phyloP scores from a whole-genome alignment of 352 stramenopile genomes.

The Globisporangium barbulae region DNA sequence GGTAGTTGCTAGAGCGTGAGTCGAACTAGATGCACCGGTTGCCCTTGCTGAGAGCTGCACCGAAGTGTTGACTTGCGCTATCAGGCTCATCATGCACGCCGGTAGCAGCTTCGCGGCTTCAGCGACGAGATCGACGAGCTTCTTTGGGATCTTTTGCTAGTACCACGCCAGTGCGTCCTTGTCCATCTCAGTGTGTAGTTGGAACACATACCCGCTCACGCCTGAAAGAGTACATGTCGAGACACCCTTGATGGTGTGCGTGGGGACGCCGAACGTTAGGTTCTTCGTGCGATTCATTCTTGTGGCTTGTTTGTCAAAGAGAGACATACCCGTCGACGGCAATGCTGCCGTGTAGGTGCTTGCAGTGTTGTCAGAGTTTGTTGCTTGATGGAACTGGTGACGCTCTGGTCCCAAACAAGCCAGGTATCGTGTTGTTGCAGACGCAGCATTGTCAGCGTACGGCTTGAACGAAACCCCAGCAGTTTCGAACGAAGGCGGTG shows the following conservation, averaged over 20 bases:
- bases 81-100: background rate
- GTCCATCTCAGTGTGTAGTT: background rate
- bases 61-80: background rate
- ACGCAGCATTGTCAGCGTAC: too few relatives aligned
- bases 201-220: background rate
- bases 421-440: too few relatives aligned
- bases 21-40: slow-evolving; percentile 1
- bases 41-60: background rate
- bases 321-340: background rate
- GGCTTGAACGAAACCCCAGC: too few relatives aligned
- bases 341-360: too few relatives aligned
- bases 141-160: background rate
- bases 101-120: background rate
- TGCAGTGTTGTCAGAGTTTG: too few relatives aligned
- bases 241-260: background rate
- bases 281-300: background rate
- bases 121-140: background rate
- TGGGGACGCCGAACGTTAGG: background rate
- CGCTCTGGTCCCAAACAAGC: too few relatives aligned
- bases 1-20: background rate
- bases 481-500: too few relatives aligned
- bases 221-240: background rate
- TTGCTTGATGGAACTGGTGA: too few relatives aligned
- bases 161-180: background rate
- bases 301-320: background rate